Base-by-base conservation (phyloP, 2,329 filamentous ascomycete species). In the Cercospora sojina region DNA sequence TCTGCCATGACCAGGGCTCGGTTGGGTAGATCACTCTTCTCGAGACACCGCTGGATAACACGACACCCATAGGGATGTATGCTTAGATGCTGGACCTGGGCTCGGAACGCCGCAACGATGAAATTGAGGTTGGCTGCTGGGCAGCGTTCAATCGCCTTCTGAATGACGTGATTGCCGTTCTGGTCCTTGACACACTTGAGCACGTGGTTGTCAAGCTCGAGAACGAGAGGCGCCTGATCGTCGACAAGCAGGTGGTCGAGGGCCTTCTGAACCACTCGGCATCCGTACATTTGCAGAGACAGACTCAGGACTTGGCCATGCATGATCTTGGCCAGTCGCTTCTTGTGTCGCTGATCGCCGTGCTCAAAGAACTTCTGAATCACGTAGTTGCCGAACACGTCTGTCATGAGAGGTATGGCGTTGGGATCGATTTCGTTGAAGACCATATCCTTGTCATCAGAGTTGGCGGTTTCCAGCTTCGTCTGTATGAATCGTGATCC, bases 321-420 rank as follows among this genome's bases (percentile, higher is more conserved):
- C 93, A 98, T 97, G 78, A 91, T 88, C 69, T 88, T 88, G 0
- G 92, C 93, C 49, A 99, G 80, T 2, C 91, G 85, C 78, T 90
- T 93, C 82, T 99, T 99, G 81, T 99, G 95, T 0, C 89, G 86
- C 79, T 97, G 93, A 72, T 92, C 96, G 43, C 95, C 94, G 77
- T 98, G 92, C 77, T 98, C 94, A 69, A 98, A 97, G 76, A 98
- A 89, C 78, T 97, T 98, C 76, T 99, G 95, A 43, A 98, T 93
- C 38, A 99, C 95, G 76, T 98, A 99, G 78, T 99, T 99, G 62
- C 95, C 95, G 76, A 97, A 99, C 0, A 98, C 90, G 77, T 98
- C 95, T 55, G 90, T 94, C 92, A 97, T 97, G 57, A 99, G 82
- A 75, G 94, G 92, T 31, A 96, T 79, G 1, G 90, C 88, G 71